Conservation (phyloP, 2,329 filamentous ascomycete genomes). For the Microcyclospora pomicola region DNA sequence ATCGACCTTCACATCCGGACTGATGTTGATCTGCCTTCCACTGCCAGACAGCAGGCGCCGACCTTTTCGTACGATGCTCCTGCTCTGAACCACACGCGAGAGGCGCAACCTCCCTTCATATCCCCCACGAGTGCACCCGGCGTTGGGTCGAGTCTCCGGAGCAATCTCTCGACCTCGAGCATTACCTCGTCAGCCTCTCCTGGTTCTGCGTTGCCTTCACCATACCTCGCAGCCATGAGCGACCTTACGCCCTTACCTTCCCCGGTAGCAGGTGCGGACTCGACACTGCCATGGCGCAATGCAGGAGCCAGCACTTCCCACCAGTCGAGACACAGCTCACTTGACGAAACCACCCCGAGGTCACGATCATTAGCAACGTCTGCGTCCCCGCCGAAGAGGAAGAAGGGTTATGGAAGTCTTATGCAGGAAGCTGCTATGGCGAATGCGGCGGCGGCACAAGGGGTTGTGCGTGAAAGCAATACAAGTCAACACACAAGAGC, state of each 20-base stretch:
- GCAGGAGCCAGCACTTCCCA: conserved; percentile 19
- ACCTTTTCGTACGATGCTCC: no score
- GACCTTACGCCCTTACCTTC: conserved; percentile 41
- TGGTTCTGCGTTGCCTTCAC: conserved; percentile 33
- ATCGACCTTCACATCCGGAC: no score
- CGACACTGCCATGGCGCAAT: conserved; percentile 29
- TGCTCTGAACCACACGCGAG: no score
- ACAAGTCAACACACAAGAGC: conserved; percentile 44
- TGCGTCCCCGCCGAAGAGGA: conserved; percentile 26
- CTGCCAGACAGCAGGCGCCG: no score
- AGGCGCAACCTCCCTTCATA: conserved; percentile 21
- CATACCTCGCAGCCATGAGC: conserved; percentile 33
- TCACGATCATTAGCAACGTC: conserved; percentile 8
- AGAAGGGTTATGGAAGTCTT: conserved; percentile 34
- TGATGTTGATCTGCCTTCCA: no score
- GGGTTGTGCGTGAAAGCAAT: conserved; percentile 8
- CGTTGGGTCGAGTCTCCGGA: conserved; percentile 22
- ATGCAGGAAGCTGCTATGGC: conserved; percentile 25
- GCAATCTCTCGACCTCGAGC: conserved; percentile 29
- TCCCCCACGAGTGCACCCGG: conserved; percentile 18
- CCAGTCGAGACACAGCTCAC: conserved; percentile 16
- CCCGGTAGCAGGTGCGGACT: conserved; percentile 27
- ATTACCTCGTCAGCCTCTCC: conserved; percentile 32
- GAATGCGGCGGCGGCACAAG: conserved; percentile 13
- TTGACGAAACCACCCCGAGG: conserved; percentile 22